These are phyloP conservation scores for Paracamarosporium sp. DNA, from an alignment of 2,329 filamentous ascomycete genomes.

Conservation along the genomic window DNA sequence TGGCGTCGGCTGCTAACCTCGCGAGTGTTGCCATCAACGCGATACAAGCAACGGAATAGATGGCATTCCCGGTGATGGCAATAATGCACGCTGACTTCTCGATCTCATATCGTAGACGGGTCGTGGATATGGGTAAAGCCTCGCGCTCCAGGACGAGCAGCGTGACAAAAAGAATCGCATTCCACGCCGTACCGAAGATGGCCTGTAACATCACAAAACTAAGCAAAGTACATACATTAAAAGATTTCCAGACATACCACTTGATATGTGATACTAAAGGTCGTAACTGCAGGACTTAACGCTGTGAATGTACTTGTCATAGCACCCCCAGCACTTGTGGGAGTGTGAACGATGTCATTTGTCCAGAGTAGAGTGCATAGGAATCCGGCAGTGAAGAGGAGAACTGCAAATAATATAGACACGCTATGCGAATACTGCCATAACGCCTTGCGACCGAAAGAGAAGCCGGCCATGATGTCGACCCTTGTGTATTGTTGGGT, in stretches of 20 bases:
- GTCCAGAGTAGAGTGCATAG: slow-evolving; percentile 12
- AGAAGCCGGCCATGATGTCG: slow-evolving; percentile 7
- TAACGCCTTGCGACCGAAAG: slow-evolving; percentile 2
- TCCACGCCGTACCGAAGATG: slow-evolving; percentile 15
- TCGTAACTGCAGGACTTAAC: slow-evolving; percentile 12
- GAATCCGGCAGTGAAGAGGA: slow-evolving; percentile 14
- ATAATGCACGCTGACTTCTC: slow-evolving; percentile 14
- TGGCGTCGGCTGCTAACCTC: slow-evolving; percentile 8
- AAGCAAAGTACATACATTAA: neutral
- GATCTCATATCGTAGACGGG: slow-evolving; percentile 11
- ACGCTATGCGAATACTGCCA: slow-evolving; percentile 13
- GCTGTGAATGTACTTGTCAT: slow-evolving; percentile 9
- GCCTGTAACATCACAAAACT: neutral
- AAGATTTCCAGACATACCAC: slow-evolving; percentile 3
- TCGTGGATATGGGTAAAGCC: slow-evolving; percentile 8
- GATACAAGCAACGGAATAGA: slow-evolving; percentile 13
- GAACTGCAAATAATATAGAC: slow-evolving; percentile 8
- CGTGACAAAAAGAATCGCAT: slow-evolving; percentile 9
- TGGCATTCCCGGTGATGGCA: slow-evolving; percentile 11
- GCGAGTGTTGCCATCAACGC: slow-evolving; percentile 14
- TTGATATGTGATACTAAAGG: slow-evolving; percentile 13
- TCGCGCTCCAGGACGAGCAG: slow-evolving; percentile 12
- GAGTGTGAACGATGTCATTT: slow-evolving; percentile 12
- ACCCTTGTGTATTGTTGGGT: neutral
- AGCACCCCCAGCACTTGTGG: slow-evolving; percentile 2